Base-by-base conservation (phyloP, 106 monocot species). In the Triglochin maritima region DNA sequence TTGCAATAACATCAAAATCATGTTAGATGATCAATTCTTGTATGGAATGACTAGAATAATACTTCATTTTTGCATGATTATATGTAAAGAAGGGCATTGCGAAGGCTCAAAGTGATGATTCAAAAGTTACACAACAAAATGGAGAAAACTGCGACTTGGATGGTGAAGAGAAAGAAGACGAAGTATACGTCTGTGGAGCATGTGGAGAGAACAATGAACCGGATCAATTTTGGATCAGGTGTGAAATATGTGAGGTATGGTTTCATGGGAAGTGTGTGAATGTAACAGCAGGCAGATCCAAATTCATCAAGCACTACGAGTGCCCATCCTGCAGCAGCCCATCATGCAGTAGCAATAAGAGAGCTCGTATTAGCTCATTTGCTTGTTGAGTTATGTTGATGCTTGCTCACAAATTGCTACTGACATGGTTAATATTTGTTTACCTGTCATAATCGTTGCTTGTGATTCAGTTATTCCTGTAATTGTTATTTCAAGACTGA, bases 151-250 rank as follows among this genome's bases (percentile, higher is more conserved):
- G 50, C 7, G 75, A 78, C 47, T 44, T 62, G 10, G 71, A 74
- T n/a, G 52, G 49, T 9, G 72, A 60, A 17, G 81, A 79, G 46
- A 68, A 76, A 54, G 81, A 71, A 0, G 78, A 81, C 48, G 86
- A 79, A 9, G 88, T 85, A 69, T 81, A 84, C 45, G 84, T 89
- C 4, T 89, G 89, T 57, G 85, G 82, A 0, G 85, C 89, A 45
- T 85, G 89, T 29, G 85, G 80, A 7, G 85, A 85, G 44, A 82
- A 80, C 73, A 82, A 85, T 46, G 85, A 72, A 15, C 63, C 85
- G 0, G 82, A 85, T 60, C 82, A 85, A 62, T 89, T 89, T 66
- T 89, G 89, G 89, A 89, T 89, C 74, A 80, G 82, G 76, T 89
- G 89, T 48, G 82, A 85, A 59, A 60, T 82, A 16, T 89, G 89